Evolutionary conservation across 352 stramenopile species (phyloP), one percentile per base, ranked within the genome.

Genomic region (Saprolegnia diclina): DNA sequence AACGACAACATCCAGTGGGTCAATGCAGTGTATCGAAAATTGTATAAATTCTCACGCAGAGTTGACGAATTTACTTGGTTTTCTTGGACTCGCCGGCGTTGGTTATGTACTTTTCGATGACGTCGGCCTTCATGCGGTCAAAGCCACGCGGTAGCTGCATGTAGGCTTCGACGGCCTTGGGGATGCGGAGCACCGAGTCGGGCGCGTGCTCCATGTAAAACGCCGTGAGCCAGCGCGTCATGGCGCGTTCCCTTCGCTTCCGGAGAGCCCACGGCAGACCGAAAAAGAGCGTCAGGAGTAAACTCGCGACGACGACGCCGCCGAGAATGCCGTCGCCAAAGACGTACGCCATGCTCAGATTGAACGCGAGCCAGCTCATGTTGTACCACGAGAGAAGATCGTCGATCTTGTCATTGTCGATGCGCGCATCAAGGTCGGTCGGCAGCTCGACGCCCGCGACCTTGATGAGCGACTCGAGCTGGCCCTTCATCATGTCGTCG

Each of bases 281-380:
- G 21, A 69, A 52, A 22, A 61, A 59, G 18, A 61, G 16, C 10
- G 26, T 26, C 11, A 44, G 4, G 44, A 52, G 61, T 4, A 69
- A 16, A 21, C 14, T n/a, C 9, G 14, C 42, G 7, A 69, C 63
- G 21, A 37, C 24, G 16, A 61, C 53, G 40, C 42, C 63, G 53
- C 63, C 63, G 11, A 29, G 24, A 16, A 61, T 19, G 38, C 44
- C 45, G 21, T 69, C 63, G 14, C 63, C 63, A 69, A 69, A 69
- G 19, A 69, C 35, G 26, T 69, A 69, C 21, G 42, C 19, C 63
- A 69, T 62, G 9, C 3, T 16, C 37, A 69, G 37, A 24, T 69
- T 69, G 53, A 69, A 69, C 11, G 63, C 63, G 38, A 69, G 42
- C 63, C 63, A 69, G 11, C 45, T 22, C 63, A 69, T 69, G 26